These are phyloP conservation scores for Eucalyptus cloeziana DNA, from an alignment of 345 rosid species.

Conservation along the genomic window DNA sequence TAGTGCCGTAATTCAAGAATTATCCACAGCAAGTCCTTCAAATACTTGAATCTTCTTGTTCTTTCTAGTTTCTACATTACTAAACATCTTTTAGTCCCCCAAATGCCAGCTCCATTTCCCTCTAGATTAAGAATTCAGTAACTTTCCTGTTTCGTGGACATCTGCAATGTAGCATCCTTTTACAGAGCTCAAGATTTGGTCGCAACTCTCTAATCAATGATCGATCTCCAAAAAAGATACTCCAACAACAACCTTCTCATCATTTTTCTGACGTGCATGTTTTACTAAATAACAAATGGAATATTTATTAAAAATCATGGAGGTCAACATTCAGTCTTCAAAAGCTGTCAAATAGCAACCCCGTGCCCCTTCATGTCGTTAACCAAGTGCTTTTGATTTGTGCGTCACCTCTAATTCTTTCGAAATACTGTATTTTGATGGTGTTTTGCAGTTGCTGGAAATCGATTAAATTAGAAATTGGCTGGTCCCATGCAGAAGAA, in stretches of 20 bases:
- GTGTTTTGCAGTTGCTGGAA: fast-evolving
- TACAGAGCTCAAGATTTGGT: background rate
- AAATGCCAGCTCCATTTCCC: background rate
- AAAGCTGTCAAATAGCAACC: fast-evolving
- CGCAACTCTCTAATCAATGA: background rate
- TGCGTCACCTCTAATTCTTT: background rate
- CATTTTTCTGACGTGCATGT: too few relatives aligned
- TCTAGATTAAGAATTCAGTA: background rate
- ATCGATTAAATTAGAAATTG: too few relatives aligned
- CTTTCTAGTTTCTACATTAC: background rate
- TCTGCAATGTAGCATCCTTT: fast-evolving
- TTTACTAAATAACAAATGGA: fast-evolving
- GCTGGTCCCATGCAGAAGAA: background rate
- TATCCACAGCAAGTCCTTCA: fast-evolving
- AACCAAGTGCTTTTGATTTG: fast-evolving
- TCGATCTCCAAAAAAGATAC: too few relatives aligned
- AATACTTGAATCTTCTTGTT: background rate
- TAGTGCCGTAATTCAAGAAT: fast-evolving
- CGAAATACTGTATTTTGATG: fast-evolving
- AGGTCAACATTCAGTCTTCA: fast-evolving
- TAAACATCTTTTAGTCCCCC: fast-evolving
- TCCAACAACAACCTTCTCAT: fast-evolving
- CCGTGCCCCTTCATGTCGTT: fast-evolving
- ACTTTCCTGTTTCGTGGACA: background rate
- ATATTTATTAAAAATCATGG: background rate